Evolutionary conservation across 2,329 filamentous ascomycete species (phyloP), one percentile per base, ranked within the genome.

Genomic region (Sporothrix brasiliensis): DNA sequence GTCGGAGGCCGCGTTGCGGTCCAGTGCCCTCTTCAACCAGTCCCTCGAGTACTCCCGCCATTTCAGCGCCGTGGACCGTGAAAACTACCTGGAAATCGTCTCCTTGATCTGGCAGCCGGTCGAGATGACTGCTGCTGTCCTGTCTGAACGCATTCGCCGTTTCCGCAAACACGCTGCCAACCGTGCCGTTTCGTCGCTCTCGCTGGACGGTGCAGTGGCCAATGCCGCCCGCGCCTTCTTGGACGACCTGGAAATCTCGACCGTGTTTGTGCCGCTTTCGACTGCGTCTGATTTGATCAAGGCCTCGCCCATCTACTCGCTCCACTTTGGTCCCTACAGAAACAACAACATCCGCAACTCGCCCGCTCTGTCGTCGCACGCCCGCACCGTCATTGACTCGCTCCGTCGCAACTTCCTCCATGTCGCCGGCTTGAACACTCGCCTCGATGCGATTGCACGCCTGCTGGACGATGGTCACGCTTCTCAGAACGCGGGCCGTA

Each of bases 191-290:
- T 74, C 74, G 14, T 24, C 63, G 47, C 14, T 52, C 16, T n/a
- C 70, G 21, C 13, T 44, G 21, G 68, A 67, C 11, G 83, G 86
- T 71, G 76, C 79, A 13, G 75, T 87, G 9, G 74, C 81, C 0
- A 76, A 76, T 50, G 78, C 81, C 54, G 82, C 82, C 10, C 80
- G 81, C 66, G 80, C 83, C 69, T 87, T 86, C 70, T 77, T 88
- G 24, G 85, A 87, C 75, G 85, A 85, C 67, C 76, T 87, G 41
- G 85, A 87, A 75, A 79, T 79, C 47, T 79, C 80, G 16, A 79
- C 80, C 4, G 73, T 86, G 10, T 76, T 78, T 10, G 75, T 75
- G n/a, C 74, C 74, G 13, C 71, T 69, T 5, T 72, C 78, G 16
- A 73, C 73, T 4, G 77, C 78, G 2, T 73, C 76, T 2, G 79